A percentile compares a stretch with the other conserved stretches of the same genome.
phyloP scores from a whole-genome alignment of 345 rosid genomes.

The Durio zibethinus region DNA sequence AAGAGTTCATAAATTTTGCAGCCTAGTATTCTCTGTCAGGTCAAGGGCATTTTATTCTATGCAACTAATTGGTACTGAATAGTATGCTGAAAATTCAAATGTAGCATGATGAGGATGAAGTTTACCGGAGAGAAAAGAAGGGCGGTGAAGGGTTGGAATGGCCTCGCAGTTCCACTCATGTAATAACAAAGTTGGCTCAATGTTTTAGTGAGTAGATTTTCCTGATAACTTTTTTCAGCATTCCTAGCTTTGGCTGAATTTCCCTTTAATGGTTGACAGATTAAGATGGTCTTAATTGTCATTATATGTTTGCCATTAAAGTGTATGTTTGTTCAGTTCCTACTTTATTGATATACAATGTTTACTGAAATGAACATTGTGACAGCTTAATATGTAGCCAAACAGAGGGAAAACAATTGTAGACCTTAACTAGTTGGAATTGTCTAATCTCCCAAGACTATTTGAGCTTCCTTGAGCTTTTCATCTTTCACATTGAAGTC shows the following conservation, averaged over 20 bases:
- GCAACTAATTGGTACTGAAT: conserved; percentile 15
- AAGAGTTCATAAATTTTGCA: background rate
- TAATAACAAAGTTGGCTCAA: conserved; percentile 59
- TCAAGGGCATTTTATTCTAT: background rate
- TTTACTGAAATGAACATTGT: background rate
- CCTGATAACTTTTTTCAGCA: background rate
- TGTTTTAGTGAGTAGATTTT: conserved; percentile 60
- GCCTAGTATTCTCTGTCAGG: background rate
- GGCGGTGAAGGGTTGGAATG: conserved; percentile 69
- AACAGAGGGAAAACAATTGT: background rate
- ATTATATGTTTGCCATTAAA: background rate
- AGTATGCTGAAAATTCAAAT: conserved; percentile 21
- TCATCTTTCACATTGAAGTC: background rate
- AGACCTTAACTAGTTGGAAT: background rate
- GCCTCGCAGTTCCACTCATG: conserved; percentile 55
- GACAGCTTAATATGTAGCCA: background rate
- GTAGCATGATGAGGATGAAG: conserved; percentile 89
- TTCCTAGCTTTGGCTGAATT: background rate
- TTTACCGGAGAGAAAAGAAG: conserved; percentile 72
- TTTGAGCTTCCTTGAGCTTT: background rate
- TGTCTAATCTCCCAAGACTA: background rate
- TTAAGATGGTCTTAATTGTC: background rate
- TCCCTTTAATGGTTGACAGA: background rate
- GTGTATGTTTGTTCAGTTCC: background rate
- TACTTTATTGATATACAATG: background rate